Evolutionary conservation across 1,284 basidiomycete species (phyloP), one percentile per base, ranked within the genome.

Genomic region (Marasmius sp.): DNA sequence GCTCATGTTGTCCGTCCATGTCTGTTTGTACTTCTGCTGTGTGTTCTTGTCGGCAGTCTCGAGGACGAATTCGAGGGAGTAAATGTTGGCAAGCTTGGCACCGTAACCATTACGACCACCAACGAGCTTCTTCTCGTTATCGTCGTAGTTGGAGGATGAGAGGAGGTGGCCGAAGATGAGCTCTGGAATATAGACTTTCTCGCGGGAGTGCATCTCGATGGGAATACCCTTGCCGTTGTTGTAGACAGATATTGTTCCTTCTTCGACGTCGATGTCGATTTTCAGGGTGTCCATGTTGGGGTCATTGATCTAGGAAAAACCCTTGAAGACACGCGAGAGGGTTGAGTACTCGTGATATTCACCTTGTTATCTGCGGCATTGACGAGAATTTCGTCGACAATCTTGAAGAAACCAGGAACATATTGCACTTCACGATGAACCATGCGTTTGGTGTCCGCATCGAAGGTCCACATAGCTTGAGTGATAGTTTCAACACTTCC

Each of bases 341-440:
- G 36, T 55, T 34, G 9, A 63, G 48, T 43, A 58, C 43, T 20
- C 38, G 59, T 16, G 27, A 38, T 20, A 70, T 72, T 58, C 66
- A 93, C 97, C 88, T 99, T 99, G 80, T 99, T 98, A 75, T 99
- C 97, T 7, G 97, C 97, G 18, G 97, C 97, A 74, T 99, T 99
- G 69, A 99, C 97, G 6, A 99, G 83, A 70, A 99, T 99, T 79
- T 99, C 97, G 72, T 99, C 97, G 51, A 99, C 92, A 72, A 99
- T 99, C 83, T 99, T 99, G 86, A 97, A 97, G 77, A 99, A 97
- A 66, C 97, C 97, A 0, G 97, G 97, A 2, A 98, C 96, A 72
- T 92, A 99, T 66, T 88, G 93, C 67, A 95, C 93, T 55, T 95
- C 89, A 70, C 89, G 82, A 70, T 88, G 76, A 1, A 88, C 86